A percentile compares a stretch with the other conserved stretches of the same genome.
These are phyloP conservation scores for Colletotrichum gigasporum DNA, from an alignment of 2,329 filamentous ascomycete genomes.

Conservation along the genomic window DNA sequence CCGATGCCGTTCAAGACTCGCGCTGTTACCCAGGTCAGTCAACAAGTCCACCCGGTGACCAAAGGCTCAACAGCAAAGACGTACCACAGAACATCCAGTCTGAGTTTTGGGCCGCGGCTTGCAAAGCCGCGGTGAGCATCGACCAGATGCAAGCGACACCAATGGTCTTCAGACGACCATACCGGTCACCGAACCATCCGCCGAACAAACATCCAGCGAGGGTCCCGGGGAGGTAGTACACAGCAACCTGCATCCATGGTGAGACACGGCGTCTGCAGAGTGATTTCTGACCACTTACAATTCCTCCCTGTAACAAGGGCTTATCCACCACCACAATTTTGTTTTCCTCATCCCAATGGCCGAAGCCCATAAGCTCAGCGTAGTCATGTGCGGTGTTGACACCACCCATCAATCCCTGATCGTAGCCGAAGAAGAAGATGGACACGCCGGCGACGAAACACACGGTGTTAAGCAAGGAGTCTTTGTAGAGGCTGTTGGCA, in stretches of 20 bases:
- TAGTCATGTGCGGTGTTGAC: constrained; percentile 74
- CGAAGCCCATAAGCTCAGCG: constrained; percentile 71
- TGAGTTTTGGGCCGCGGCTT: constrained; percentile 72
- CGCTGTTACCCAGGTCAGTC: constrained; percentile 47
- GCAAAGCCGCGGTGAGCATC: constrained; percentile 69
- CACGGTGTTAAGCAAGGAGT: constrained; percentile 65
- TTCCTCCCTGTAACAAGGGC: constrained; percentile 67
- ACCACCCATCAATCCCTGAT: constrained; percentile 68
- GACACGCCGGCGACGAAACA: constrained; percentile 71
- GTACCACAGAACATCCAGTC: constrained; percentile 71
- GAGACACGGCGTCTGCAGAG: constrained; percentile 47
- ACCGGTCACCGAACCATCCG: constrained; percentile 70
- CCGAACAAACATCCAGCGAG: constrained; percentile 71
- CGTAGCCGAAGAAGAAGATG: constrained; percentile 74
- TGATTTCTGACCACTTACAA: constrained; percentile 58
- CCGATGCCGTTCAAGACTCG: constrained; percentile 72
- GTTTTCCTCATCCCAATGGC: constrained; percentile 61
- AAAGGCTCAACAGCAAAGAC: constrained; percentile 50
- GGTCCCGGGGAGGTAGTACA: constrained; percentile 63
- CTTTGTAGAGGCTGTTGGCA: constrained; percentile 64
- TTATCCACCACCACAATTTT: constrained; percentile 60
- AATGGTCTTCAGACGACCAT: constrained; percentile 72
- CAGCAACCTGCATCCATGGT: constrained; percentile 30
- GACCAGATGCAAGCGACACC: constrained; percentile 67
- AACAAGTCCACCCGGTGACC: not conserved